Percentiles rank a stretch among this genome's conserved stretches.
These are phyloP conservation scores for Trametes elegans DNA, from an alignment of 768 basidiomycete genomes.

Conservation along the genomic window DNA sequence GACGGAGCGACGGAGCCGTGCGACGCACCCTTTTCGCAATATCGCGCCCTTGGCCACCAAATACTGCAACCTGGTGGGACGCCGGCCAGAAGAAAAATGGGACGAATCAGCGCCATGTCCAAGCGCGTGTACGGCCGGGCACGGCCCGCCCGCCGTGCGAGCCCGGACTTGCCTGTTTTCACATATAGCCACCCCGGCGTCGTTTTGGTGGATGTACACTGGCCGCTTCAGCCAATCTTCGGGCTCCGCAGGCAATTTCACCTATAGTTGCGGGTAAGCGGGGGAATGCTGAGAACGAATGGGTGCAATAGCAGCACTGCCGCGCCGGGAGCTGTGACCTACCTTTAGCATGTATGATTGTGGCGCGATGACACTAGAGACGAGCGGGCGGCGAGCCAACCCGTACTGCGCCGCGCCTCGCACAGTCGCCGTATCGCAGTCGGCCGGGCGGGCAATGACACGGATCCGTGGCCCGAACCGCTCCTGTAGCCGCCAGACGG, in stretches of 20 bases:
- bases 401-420: slow-evolving; percentile 90
- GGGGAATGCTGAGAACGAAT: too few relatives aligned
- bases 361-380: slow-evolving; percentile 80
- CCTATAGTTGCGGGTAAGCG: slow-evolving; percentile 40
- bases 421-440: slow-evolving; percentile 85
- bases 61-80: slow-evolving; percentile 66
- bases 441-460: slow-evolving; percentile 79
- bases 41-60: slow-evolving; percentile 86
- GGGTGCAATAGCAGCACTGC: background rate
- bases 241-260: slow-evolving; percentile 83
- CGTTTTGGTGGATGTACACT: slow-evolving; percentile 77
- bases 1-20: background rate
- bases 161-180: slow-evolving; percentile 75
- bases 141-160: background rate
- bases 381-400: slow-evolving; percentile 68
- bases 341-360: slow-evolving; percentile 88
- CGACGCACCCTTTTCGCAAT: slow-evolving; percentile 75
- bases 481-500: slow-evolving; percentile 40
- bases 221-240: slow-evolving; percentile 86
- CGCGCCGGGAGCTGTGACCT: background rate
- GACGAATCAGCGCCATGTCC: background rate
- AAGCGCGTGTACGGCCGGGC: background rate
- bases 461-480: slow-evolving; percentile 63
- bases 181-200: slow-evolving; percentile 73
- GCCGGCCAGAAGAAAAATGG: too few relatives aligned